Base-by-base conservation (phyloP, 306 rosid genomes). In the Fragaria iinumae region DNA sequence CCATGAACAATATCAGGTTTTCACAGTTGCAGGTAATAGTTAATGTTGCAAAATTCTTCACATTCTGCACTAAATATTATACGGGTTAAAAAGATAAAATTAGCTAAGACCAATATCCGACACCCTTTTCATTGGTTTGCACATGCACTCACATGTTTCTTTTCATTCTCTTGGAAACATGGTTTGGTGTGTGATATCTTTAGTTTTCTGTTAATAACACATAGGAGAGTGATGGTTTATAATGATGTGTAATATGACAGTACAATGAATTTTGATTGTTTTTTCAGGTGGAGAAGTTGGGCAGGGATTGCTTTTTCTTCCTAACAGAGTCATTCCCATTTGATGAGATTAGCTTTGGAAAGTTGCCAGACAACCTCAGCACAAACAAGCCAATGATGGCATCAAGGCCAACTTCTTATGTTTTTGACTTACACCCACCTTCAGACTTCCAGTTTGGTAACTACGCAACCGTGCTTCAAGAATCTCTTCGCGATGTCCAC, bases 1-100 rank as follows among this genome's bases (percentile, higher is more conserved):
- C 93, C 74, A 89, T 88, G 96, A 91, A 89, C 55, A 91, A 89
- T 68, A 53, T 91, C 79, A 90, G 90, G 77, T 93, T 93, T 87
- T 86, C 98, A 23, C 93, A 83, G 78, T 91, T 91, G 55, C 88
- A 89, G 98, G 98, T 93, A 80, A 86, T 49, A 53, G 48, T 62
- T 50, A 53, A 34, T 56, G 50, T 59, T 53, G 38, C 23, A 13
- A 62, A 21, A 17, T 6, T 45, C 65, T 67, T 14, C 4, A 11
- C 36, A 8, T 76, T 32, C 73, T 34, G 49, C 36, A 10, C 23
- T 39, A 12, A 23, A 14, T 45, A 7, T 69, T 38, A 1, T 38
- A 38, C 41, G 8, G 1, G 4, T 0, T 38, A 38, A 38, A 38
- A 38, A 38, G 41, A 38, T 5, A 4, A 38, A 29, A 29, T 2